phyloP scores from a whole-genome alignment of 148 eudicot genomes.

The Amaranthus cruentus region DNA sequence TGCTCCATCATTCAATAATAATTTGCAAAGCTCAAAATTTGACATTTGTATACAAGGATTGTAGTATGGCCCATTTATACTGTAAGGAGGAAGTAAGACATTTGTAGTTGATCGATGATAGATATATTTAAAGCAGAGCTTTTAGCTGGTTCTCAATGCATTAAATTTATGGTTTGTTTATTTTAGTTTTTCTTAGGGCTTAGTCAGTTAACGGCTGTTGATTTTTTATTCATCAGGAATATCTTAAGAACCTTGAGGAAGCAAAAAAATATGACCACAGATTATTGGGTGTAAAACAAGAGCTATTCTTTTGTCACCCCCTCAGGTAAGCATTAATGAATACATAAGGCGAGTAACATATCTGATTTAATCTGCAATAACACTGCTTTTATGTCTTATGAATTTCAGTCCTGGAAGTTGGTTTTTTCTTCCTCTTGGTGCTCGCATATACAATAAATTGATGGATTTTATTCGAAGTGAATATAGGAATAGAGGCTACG shows the following conservation, averaged over 20 bases:
- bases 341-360: neutral
- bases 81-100: no score
- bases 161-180: neutral
- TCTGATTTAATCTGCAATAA: neutral
- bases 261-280: slow-evolving; percentile 98
- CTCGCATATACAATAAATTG: slow-evolving; percentile 86
- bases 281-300: slow-evolving; percentile 76
- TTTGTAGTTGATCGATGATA: neutral
- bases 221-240: slow-evolving; percentile 51
- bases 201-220: neutral
- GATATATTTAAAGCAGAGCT: neutral
- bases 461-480: slow-evolving; percentile 69
- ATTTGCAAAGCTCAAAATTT: no score
- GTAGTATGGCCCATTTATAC: no score
- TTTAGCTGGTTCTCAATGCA: neutral
- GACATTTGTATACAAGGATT: no score
- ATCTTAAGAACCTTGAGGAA: slow-evolving; percentile 71
- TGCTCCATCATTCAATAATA: no score
- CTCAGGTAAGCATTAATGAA: slow-evolving; percentile 51
- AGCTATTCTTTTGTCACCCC: slow-evolving; percentile 93
- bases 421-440: slow-evolving; percentile 88
- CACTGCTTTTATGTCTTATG: slow-evolving; percentile 3
- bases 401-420: slow-evolving; percentile 90
- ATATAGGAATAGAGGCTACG: slow-evolving; percentile 85
- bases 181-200: neutral